These are phyloP conservation scores for Penicillium sp. DNA, from an alignment of 2,329 filamentous ascomycete genomes.

Conservation along the genomic window DNA sequence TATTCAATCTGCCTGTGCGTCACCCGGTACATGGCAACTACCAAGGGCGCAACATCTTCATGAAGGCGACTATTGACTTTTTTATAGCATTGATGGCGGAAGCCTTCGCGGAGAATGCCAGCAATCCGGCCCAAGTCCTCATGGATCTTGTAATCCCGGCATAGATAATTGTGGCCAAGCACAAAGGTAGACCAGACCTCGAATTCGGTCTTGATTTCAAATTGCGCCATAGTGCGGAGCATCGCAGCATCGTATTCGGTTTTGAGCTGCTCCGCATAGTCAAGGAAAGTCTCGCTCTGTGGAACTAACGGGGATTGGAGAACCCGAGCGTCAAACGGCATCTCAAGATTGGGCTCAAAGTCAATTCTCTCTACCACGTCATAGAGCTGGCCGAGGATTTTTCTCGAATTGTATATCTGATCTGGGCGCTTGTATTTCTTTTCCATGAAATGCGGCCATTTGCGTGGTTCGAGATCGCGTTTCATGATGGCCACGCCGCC, in stretches of 20 bases:
- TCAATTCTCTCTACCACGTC: constrained; percentile 64
- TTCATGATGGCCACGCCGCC: constrained; percentile 68
- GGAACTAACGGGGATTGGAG: constrained; percentile 52
- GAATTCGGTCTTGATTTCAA: constrained; percentile 79
- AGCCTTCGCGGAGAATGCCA: constrained; percentile 60
- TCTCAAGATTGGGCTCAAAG: constrained; percentile 66
- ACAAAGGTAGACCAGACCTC: constrained; percentile 88
- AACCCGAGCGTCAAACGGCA: constrained; percentile 70
- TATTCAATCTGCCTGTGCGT: constrained; percentile 64
- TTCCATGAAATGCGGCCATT: constrained; percentile 86
- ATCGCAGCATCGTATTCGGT: constrained; percentile 69
- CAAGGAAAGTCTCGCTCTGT: constrained; percentile 51
- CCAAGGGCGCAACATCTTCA: constrained; percentile 60
- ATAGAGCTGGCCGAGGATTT: constrained; percentile 74
- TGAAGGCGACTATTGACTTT: constrained; percentile 58
- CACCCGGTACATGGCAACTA: constrained; percentile 81
- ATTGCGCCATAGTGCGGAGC: constrained; percentile 74
- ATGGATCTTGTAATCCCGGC: constrained; percentile 75
- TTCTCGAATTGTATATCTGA: constrained; percentile 59
- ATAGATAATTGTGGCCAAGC: constrained; percentile 64
- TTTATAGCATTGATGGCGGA: constrained; percentile 60
- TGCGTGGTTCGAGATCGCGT: constrained; percentile 52
- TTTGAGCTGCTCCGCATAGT: constrained; percentile 63
- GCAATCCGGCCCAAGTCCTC: constrained; percentile 72
- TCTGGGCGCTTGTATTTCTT: constrained; percentile 48